Percentiles rank a stretch among this genome's conserved stretches.
These are phyloP conservation scores for Cyberlindnera samutprakarnensis DNA, from an alignment of 805 yeast species.

Conservation along the genomic window DNA sequence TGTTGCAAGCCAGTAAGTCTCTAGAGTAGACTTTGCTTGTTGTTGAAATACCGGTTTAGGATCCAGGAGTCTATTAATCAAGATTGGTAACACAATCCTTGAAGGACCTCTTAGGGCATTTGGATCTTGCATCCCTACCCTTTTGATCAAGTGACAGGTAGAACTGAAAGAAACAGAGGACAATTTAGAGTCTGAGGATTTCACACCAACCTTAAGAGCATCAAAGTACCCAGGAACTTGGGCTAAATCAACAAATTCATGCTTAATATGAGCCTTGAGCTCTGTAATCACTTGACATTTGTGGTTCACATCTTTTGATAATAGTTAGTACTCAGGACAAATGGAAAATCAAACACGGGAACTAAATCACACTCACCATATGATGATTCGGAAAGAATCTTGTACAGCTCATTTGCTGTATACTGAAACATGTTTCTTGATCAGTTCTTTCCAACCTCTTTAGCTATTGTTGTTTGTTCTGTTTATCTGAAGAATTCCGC, in stretches of 20 bases:
- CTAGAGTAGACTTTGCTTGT: conserved; percentile 44
- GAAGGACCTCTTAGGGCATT: conserved; percentile 34
- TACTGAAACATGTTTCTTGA: conserved; percentile 12
- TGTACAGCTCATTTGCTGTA: conserved; percentile 12
- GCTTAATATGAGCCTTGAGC: conserved; percentile 47
- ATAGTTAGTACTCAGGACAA: no score
- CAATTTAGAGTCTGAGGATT: conserved; percentile 30
- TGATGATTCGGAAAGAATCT: conserved; percentile 4
- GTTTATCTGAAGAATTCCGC: no score
- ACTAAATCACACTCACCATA: conserved; percentile 9
- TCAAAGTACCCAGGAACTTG: conserved; percentile 45
- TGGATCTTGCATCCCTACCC: conserved; percentile 52
- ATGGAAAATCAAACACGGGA: no score
- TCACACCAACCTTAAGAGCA: conserved; percentile 38
- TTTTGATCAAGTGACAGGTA: conserved; percentile 46
- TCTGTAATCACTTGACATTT: conserved; percentile 19
- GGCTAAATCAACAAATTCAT: conserved; percentile 43
- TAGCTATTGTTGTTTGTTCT: background rate
- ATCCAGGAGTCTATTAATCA: conserved; percentile 41
- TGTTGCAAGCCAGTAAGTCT: conserved; percentile 47
- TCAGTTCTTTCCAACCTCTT: background rate
- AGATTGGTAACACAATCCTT: conserved; percentile 40
- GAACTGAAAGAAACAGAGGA: conserved; percentile 39
- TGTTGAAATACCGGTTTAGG: conserved; percentile 27
- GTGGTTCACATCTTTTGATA: conserved; percentile 15